Evolutionary conservation across 257 asterid genomes (phyloP).

Genomic region (Solanum bulbocastanum): DNA sequence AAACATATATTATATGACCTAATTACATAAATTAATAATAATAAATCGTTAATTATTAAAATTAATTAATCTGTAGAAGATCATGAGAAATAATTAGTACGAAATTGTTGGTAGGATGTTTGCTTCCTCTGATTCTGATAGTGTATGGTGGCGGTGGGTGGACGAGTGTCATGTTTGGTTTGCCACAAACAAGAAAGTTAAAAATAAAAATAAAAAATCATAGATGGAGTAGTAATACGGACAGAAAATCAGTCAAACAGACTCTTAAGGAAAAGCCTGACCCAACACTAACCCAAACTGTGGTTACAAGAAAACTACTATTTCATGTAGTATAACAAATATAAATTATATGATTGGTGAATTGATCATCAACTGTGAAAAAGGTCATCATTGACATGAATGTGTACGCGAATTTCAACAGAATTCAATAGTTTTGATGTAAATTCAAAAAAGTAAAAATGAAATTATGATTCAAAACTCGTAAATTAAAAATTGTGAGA

Average conservation of each 20-base stretch:
- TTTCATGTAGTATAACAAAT: neutral
- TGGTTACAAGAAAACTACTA: neutral
- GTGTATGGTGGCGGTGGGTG: neutral
- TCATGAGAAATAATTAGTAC: neutral
- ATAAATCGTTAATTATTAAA: neutral
- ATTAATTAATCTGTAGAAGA: neutral
- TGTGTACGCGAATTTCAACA: too few relatives aligned
- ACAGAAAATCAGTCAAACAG: conserved; percentile 1
- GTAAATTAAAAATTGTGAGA: neutral
- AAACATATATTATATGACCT: neutral
- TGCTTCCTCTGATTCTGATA: neutral
- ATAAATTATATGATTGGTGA: neutral
- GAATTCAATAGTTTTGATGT: neutral
- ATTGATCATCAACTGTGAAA: neutral
- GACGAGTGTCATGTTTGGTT: neutral
- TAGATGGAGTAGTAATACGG: neutral
- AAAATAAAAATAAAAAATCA: neutral
- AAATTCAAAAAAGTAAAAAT: neutral
- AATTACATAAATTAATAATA: neutral
- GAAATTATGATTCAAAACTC: neutral
- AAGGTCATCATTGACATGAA: neutral
- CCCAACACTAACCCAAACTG: neutral
- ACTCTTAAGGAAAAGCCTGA: neutral
- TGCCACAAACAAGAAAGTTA: neutral
- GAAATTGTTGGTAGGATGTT: neutral